Base-by-base conservation (phyloP, 495 filamentous ascomycete species). In the Choiromyces venosus region DNA sequence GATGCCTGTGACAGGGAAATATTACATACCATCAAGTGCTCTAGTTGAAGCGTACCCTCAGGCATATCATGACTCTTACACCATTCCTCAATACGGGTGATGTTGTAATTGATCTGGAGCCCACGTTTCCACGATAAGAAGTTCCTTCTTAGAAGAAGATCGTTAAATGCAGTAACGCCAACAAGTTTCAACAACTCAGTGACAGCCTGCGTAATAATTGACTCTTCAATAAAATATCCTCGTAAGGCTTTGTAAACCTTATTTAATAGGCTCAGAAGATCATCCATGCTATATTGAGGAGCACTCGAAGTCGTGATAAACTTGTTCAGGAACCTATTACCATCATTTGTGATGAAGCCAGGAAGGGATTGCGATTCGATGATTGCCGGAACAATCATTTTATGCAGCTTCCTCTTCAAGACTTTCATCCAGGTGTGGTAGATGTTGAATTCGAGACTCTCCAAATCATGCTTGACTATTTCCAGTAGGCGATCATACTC, bases 381-480 rank as follows among this genome's bases (percentile, higher is more conserved):
- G 81, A 99, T 98, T 56, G 95, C 95, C 0, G 95, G 95, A 37
- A 99, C 95, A 80, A 99, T 96, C 95, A 99, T 99, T 86, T 98
- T 98, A 78, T 92, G 91, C 66, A 99, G 87, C 83, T 96, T 97
- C 87, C 97, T 97, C 87, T 99, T 99, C 80, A 99, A 86, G 64
- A 97, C 93, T 86, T 99, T 99, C 95, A 99, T 99, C 95, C 95
- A 99, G 16, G 95, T 99, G 83, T 99, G 96, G 83, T 99, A 99
- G 81, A 99, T 98, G 85, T 99, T 99, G 87, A 99, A 99, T 83
- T 99, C 95, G 65, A 99, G 85, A 83, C 92, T 97, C 85, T 99
- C 95, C 68, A 99, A 86, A 78, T 99, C 95, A 79, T 98, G 95
- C 87, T 99, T 99, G 75, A 98, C 95, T 81, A 99, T 98, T 82